Percentiles rank a stretch among this genome's conserved stretches.
Conservation (phyloP, 228 moss, liverwort and hornwort species). For the Sphagnum magellanicum region DNA sequence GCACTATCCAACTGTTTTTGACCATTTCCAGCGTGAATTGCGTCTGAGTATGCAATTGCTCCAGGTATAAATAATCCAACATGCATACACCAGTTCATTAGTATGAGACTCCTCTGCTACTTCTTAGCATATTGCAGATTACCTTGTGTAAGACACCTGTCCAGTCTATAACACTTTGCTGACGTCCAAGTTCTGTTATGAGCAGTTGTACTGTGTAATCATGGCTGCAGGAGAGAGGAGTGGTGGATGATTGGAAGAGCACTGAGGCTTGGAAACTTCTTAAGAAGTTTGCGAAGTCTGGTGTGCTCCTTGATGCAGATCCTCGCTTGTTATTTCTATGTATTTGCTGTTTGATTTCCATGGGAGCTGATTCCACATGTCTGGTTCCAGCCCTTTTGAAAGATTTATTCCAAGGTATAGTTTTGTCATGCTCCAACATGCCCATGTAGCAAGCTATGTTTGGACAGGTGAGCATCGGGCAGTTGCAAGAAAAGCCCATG, state of each 20-base stretch:
- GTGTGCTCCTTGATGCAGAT: conserved; percentile 17
- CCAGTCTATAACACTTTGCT: not conserved
- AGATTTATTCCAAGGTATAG: not conserved
- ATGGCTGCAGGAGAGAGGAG: conserved; percentile 42
- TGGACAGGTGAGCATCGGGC: conserved; percentile 70
- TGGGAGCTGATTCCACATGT: not conserved
- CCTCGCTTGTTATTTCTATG: not conserved
- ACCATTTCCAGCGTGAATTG: conserved; percentile 81
- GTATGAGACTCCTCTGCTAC: not conserved
- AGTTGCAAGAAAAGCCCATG: conserved; percentile 57
- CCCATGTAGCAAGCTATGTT: not conserved
- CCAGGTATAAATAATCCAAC: conserved; percentile 17
- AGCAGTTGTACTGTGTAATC: not conserved
- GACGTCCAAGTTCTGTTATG: not conserved
- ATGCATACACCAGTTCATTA: not conserved
- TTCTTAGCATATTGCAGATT: no score
- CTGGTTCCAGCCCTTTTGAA: not conserved
- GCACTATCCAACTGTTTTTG: conserved; percentile 84
- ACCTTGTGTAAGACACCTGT: no score
- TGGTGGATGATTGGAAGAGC: conserved; percentile 68
- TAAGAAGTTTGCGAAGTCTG: conserved; percentile 80
- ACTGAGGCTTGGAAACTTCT: conserved; percentile 73
- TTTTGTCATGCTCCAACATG: not conserved
- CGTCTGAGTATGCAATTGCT: conserved; percentile 54
- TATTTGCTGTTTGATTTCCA: not conserved